Conservation (phyloP, 78 protist genomes). For the Isochrysis galbana region DNA sequence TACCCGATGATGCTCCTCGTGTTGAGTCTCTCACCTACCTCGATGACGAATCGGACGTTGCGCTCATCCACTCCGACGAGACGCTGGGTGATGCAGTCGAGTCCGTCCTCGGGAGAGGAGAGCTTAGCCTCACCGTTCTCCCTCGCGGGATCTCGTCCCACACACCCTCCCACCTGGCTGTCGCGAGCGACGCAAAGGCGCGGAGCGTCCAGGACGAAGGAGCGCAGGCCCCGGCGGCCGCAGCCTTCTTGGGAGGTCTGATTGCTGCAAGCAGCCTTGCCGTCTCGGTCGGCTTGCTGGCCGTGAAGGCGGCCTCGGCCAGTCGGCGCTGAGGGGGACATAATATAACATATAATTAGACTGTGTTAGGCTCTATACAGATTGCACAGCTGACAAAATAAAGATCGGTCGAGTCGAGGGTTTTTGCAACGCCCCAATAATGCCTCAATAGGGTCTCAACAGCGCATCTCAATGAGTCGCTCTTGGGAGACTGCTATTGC, state of each 20-base stretch:
- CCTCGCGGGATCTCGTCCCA: neutral
- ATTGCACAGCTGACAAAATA: no score
- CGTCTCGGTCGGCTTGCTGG: neutral
- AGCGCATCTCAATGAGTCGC: no score
- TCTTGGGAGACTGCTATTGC: no score
- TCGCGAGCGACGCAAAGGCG: neutral
- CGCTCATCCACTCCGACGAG: neutral
- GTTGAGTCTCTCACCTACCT: neutral
- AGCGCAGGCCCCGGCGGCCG: neutral
- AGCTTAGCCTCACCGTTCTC: neutral
- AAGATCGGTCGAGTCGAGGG: no score
- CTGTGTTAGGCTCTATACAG: no score
- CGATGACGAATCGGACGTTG: neutral
- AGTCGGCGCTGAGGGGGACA: neutral
- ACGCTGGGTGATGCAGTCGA: neutral
- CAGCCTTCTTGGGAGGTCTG: neutral
- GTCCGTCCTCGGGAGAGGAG: neutral
- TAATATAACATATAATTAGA: no score
- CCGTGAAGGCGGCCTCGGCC: neutral
- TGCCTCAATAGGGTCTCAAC: no score
- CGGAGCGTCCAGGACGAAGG: no score
- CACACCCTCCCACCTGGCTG: neutral
- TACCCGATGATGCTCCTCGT: neutral
- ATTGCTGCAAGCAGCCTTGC: neutral
- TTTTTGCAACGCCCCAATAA: no score